Conservation (phyloP, 257 asterid genomes). For the Primulina tabacum region DNA sequence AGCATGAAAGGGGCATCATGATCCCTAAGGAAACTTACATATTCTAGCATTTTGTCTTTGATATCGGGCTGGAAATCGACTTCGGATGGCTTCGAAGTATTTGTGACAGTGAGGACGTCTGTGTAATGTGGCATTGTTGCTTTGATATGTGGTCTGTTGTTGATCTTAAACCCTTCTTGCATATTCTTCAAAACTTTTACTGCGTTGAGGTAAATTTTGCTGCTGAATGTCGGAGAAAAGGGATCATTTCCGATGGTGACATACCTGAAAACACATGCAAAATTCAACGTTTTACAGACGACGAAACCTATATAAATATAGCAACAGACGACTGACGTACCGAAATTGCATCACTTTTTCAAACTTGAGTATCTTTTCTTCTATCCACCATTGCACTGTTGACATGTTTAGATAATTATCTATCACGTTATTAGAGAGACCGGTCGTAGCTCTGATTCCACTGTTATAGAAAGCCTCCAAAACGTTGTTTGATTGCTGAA, state of each 20-base stretch:
- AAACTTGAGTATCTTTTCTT: neutral
- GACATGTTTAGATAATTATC: neutral
- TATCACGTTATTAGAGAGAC: neutral
- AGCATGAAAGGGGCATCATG: conserved; percentile 35
- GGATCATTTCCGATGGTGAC: neutral
- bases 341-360: neutral
- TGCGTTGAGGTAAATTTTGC: neutral
- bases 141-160: neutral
- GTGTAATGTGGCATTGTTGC: conserved; percentile 28
- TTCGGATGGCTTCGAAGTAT: conserved; percentile 30
- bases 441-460: conserved; percentile 12
- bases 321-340: neutral
- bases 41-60: conserved; percentile 25
- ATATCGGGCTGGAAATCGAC: conserved; percentile 39
- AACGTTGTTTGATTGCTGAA: conserved; percentile 8
- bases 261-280: neutral
- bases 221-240: neutral
- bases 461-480: conserved; percentile 23
- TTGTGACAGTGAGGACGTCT: conserved; percentile 13
- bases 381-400: neutral
- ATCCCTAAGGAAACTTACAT: neutral
- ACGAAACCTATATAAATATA: too few species aligned
- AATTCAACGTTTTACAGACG: neutral
- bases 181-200: neutral
- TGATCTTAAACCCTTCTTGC: neutral